Conservation (phyloP, 208 protist species). For the Trichomonas vaginalis region DNA sequence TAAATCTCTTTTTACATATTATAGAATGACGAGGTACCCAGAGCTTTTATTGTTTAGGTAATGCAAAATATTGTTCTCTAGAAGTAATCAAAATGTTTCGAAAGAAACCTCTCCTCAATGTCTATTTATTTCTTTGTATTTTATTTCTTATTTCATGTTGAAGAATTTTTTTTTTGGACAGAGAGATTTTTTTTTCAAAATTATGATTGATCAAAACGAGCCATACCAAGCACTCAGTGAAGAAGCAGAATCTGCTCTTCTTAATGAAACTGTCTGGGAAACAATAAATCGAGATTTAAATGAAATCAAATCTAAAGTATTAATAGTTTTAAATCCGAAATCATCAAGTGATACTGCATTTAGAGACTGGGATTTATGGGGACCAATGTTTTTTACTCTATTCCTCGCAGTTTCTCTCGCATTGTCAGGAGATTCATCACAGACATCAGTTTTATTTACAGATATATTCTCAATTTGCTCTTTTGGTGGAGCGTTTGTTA, state of each 20-base stretch:
- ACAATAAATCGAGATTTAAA: neutral
- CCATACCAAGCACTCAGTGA: neutral
- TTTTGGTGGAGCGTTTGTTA: neutral
- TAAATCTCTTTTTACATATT: too few species aligned
- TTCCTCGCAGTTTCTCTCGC: neutral
- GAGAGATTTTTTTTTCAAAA: neutral
- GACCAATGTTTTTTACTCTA: neutral
- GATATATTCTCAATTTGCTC: neutral
- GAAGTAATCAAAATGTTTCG: too few species aligned
- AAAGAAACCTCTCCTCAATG: too few species aligned
- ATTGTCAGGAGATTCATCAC: neutral
- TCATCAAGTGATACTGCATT: neutral
- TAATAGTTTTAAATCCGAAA: constrained; percentile 7
- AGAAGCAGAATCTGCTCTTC: neutral
- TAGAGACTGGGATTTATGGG: constrained; percentile 1
- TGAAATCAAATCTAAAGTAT: neutral
- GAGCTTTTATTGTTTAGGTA: too few species aligned
- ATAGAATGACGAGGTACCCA: too few species aligned
- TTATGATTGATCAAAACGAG: neutral
- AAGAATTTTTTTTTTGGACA: too few species aligned
- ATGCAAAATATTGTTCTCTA: too few species aligned
- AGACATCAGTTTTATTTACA: neutral
- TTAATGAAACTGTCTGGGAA: constrained; percentile 1
- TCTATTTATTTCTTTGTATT: too few species aligned
- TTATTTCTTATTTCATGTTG: too few species aligned